Evolutionary conservation across 208 protist genomes (phyloP).

Genomic region (Perkinsela sp.): DNA sequence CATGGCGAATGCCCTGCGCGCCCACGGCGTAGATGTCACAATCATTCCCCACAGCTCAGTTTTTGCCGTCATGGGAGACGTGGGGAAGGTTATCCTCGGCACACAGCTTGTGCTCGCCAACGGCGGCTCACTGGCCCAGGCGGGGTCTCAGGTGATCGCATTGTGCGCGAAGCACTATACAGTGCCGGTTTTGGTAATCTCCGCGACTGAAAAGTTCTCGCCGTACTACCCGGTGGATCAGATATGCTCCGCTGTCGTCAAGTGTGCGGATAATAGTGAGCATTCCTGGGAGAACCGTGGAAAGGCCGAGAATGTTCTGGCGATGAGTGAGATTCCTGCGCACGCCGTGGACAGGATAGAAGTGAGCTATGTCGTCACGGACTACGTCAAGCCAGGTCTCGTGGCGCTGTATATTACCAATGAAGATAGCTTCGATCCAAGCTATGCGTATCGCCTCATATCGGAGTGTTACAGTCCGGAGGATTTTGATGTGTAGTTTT

Average conservation of each 20-base stretch:
- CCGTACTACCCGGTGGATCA: slow-evolving; percentile 75
- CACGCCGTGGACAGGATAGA: slow-evolving; percentile 9
- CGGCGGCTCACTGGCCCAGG: slow-evolving; percentile 72
- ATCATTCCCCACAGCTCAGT: slow-evolving; percentile 73
- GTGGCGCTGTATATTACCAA: slow-evolving; percentile 86
- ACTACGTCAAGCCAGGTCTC: slow-evolving; percentile 87
- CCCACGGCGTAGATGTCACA: slow-evolving; percentile 42
- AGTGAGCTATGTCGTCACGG: slow-evolving; percentile 69
- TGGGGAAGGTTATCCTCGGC: slow-evolving; percentile 85
- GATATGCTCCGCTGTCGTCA: slow-evolving; percentile 51
- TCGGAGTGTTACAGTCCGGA: slow-evolving; percentile 78
- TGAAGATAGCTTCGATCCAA: slow-evolving; percentile 60
- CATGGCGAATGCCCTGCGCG: slow-evolving; percentile 36
- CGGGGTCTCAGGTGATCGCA: slow-evolving; percentile 72
- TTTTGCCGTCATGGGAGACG: slow-evolving; percentile 86
- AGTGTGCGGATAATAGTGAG: slow-evolving; percentile 4
- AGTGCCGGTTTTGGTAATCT: slow-evolving; percentile 76
- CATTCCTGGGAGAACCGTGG: slow-evolving; percentile 1
- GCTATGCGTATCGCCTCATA: slow-evolving; percentile 84
- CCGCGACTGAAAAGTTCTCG: slow-evolving; percentile 80
- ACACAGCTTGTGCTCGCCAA: slow-evolving; percentile 79
- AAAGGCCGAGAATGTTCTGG: slow-evolving; percentile 2
- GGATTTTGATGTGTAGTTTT: slow-evolving; percentile 22
- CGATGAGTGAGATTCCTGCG: background rate
- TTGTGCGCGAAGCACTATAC: slow-evolving; percentile 72